Evolutionary conservation across 73 alveolate genomes (phyloP).

Genomic region (Urostyla sp.): DNA sequence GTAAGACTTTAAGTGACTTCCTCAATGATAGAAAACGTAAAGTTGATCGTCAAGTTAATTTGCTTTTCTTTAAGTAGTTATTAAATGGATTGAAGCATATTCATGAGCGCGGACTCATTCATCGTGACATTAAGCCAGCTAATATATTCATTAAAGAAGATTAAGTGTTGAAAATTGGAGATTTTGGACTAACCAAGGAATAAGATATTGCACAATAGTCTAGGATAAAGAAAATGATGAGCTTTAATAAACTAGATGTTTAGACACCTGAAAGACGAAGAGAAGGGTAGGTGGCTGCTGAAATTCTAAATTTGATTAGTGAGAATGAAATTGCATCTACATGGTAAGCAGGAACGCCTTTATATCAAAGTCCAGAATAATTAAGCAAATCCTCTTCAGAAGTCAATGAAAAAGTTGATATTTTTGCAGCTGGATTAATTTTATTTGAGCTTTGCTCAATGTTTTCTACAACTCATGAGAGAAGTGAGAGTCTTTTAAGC

Average conservation of each 20-base stretch:
- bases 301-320: too few relatives aligned
- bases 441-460: constrained; percentile 76
- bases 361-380: not conserved
- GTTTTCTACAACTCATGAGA: constrained; percentile 63
- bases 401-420: constrained; percentile 71
- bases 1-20: constrained; percentile 73
- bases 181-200: constrained; percentile 79
- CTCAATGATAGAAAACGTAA: constrained; percentile 54
- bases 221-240: too few relatives aligned
- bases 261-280: not conserved
- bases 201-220: too few relatives aligned
- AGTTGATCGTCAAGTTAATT: constrained; percentile 56
- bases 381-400: not conserved
- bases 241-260: too few relatives aligned
- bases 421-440: constrained; percentile 74
- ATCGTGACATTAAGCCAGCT: constrained; percentile 87
- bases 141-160: constrained; percentile 77
- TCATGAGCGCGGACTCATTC: constrained; percentile 80
- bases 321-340: too few relatives aligned
- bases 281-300: not conserved
- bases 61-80: constrained; percentile 71
- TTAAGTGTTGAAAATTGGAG: constrained; percentile 74
- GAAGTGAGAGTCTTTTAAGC: constrained; percentile 49
- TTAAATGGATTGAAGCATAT: constrained; percentile 77
- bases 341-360: not conserved